Percentiles rank a stretch among this genome's conserved stretches.
Conservation (phyloP, 2,329 filamentous ascomycete genomes). For the Ramularia collo-cygni region DNA sequence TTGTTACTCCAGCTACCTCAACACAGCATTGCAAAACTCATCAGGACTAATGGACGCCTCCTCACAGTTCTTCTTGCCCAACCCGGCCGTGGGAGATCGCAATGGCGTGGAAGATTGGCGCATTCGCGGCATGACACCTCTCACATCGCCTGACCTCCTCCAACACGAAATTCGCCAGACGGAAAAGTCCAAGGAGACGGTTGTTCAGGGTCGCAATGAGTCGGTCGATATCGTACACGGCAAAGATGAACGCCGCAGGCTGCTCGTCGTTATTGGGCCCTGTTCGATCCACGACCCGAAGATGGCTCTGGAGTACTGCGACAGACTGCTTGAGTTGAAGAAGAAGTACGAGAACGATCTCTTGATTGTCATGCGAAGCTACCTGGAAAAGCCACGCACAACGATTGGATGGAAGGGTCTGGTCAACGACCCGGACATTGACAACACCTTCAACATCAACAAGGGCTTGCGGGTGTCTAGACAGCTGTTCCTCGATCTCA, state of each 20-base stretch:
- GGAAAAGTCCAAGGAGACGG: conserved; percentile 46
- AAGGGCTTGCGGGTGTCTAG: conserved; percentile 83
- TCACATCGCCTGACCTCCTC: conserved; percentile 88
- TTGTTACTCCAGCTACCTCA: background rate
- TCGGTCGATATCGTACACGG: conserved; percentile 56
- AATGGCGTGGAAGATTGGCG: conserved; percentile 46
- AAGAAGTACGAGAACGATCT: conserved; percentile 85
- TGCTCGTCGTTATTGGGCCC: conserved; percentile 81
- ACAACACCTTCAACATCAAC: conserved; percentile 98
- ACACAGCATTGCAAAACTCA: background rate
- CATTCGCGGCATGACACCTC: conserved; percentile 56
- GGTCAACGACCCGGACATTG: conserved; percentile 97
- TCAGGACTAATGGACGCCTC: conserved; percentile 7
- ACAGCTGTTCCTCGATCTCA: conserved; percentile 89
- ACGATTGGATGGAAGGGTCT: conserved; percentile 98
- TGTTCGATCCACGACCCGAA: conserved; percentile 96
- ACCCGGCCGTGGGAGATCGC: conserved; percentile 44
- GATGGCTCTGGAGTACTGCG: conserved; percentile 88
- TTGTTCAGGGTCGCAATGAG: conserved; percentile 54
- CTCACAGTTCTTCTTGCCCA: conserved; percentile 47
- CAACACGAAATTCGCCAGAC: conserved; percentile 77
- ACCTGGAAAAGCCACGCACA: conserved; percentile 96
- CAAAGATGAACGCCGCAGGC: conserved; percentile 48
- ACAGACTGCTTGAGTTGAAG: conserved; percentile 70
- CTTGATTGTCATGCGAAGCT: conserved; percentile 93